Conservation (phyloP, 192 early-diverging fungal species). For the Entomortierella chlamydospora region DNA sequence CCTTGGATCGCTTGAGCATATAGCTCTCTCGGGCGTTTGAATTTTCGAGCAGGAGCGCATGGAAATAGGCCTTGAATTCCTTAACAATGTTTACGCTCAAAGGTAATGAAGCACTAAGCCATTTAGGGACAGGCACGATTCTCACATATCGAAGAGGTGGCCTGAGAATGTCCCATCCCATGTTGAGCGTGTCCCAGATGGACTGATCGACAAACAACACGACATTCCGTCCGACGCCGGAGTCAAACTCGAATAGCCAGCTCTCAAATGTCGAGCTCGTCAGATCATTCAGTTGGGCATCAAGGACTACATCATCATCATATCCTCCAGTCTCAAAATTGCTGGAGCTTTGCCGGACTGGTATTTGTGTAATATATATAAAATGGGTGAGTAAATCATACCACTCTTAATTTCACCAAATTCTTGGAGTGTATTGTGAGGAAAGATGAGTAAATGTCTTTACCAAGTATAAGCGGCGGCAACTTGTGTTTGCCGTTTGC, state of each 20-base stretch:
- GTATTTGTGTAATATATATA: not conserved
- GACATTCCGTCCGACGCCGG: not conserved
- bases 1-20: not conserved
- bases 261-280: not conserved
- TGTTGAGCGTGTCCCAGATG: not conserved
- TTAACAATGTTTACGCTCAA: not conserved
- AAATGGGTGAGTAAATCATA: not conserved
- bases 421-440: not conserved
- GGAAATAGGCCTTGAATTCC: conserved; percentile 9
- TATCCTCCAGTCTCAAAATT: not conserved
- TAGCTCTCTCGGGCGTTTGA: not conserved
- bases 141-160: not conserved
- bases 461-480: conserved; percentile 1
- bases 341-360: not conserved
- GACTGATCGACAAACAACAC: not conserved
- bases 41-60: not conserved
- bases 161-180: not conserved
- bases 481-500: not conserved
- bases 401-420: no score
- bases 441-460: not conserved
- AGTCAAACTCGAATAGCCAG: conserved; percentile 8
- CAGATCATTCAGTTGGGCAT: not conserved
- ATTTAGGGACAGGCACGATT: not conserved
- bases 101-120: not conserved
- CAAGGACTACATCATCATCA: not conserved